Conservation (phyloP, 2,329 filamentous ascomycete species). For the Curvularia lunata region DNA sequence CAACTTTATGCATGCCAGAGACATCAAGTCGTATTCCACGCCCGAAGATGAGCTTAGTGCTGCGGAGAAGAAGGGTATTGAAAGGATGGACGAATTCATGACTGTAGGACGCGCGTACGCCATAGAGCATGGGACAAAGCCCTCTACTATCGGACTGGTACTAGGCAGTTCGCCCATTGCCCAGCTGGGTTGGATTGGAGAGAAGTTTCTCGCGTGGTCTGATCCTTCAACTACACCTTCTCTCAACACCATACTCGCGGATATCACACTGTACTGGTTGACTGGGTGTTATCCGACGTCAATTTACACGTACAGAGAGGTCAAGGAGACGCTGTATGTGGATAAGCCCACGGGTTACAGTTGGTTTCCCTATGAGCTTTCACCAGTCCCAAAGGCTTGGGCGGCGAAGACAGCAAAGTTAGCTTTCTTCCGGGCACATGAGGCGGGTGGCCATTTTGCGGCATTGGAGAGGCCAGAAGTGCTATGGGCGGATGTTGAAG, state of each 20-base stretch:
- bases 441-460: slow-evolving; percentile 57
- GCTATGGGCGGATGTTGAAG: slow-evolving; percentile 55
- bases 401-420: slow-evolving; percentile 49
- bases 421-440: slow-evolving; percentile 47
- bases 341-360: slow-evolving; percentile 54
- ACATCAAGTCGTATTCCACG: slow-evolving; percentile 20
- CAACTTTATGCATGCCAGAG: slow-evolving; percentile 38
- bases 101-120: slow-evolving; percentile 58
- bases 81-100: slow-evolving; percentile 50
- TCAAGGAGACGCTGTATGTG: slow-evolving; percentile 35
- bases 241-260: slow-evolving; percentile 55
- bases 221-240: slow-evolving; percentile 50
- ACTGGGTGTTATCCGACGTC: slow-evolving; percentile 57
- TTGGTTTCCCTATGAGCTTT: slow-evolving; percentile 53
- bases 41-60: slow-evolving; percentile 30
- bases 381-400: slow-evolving; percentile 51
- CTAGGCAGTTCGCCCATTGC: slow-evolving; percentile 62
- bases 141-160: slow-evolving; percentile 63
- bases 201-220: slow-evolving; percentile 63
- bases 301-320: slow-evolving; percentile 59
- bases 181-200: slow-evolving; percentile 64
- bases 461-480: slow-evolving; percentile 53
- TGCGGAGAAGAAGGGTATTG: slow-evolving; percentile 50
- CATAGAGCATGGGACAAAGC: slow-evolving; percentile 60
- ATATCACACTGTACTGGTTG: slow-evolving; percentile 63